Percentiles rank a stretch among this genome's conserved stretches.
phyloP scores from a whole-genome alignment of 1,284 basidiomycete genomes.

The Rhodotorula sp. region DNA sequence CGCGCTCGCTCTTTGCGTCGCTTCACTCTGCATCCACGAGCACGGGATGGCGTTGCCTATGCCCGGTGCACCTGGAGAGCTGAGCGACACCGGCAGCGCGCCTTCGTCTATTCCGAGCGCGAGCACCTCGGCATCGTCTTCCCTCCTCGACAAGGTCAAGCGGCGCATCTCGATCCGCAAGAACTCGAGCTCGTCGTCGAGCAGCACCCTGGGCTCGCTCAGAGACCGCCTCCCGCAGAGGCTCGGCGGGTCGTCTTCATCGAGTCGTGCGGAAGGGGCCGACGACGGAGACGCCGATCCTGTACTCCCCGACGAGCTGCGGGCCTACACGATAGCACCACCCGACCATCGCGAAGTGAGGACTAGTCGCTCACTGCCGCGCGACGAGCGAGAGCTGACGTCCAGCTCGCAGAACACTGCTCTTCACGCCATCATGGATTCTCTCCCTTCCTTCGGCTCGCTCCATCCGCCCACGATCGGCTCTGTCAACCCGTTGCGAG shows the following conservation, averaged over 20 bases:
- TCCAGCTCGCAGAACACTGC: slow-evolving; percentile 18
- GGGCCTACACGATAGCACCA: slow-evolving; percentile 24
- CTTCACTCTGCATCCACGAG: background rate
- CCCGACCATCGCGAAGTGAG: slow-evolving; percentile 22
- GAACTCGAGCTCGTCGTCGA: background rate
- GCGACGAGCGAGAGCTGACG: background rate
- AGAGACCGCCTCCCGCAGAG: slow-evolving; percentile 2
- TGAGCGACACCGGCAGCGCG: background rate
- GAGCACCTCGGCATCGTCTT: slow-evolving; percentile 2
- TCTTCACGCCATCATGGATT: slow-evolving; percentile 25
- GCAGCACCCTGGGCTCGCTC: background rate
- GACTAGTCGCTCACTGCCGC: fast-evolving
- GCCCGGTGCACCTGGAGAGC: background rate
- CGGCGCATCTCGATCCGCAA: background rate
- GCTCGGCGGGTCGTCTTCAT: background rate
- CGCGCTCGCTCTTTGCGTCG: too few relatives aligned
- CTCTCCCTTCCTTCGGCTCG: slow-evolving; percentile 21
- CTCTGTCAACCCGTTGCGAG: background rate
- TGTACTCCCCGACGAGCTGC: slow-evolving; percentile 3
- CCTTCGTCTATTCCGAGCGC: background rate
- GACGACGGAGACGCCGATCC: background rate
- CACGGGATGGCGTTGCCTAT: background rate
- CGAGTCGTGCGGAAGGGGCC: background rate
- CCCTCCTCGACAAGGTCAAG: slow-evolving; percentile 6
- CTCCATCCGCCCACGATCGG: slow-evolving; percentile 6